Evolutionary conservation across 768 basidiomycete genomes (phyloP).

Genomic region (Tephrocybe sp.): DNA sequence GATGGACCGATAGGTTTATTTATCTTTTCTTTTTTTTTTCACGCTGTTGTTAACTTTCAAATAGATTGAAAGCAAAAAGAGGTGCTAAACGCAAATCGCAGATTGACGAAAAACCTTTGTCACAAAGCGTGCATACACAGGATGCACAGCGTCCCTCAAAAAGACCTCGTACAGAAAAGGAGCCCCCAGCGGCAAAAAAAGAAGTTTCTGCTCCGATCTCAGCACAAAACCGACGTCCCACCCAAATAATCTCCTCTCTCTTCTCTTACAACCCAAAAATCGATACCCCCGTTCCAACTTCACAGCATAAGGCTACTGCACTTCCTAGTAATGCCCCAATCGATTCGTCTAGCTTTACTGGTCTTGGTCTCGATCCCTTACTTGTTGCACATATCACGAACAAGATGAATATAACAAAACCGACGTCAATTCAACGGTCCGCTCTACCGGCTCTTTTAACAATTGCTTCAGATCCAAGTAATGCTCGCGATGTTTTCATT

Average conservation of each 20-base stretch:
- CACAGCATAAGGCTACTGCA: conserved; percentile 23
- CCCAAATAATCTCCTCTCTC: conserved; percentile 83
- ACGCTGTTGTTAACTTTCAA: conserved; percentile 12
- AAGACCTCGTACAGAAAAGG: conserved; percentile 28
- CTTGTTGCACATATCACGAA: conserved; percentile 70
- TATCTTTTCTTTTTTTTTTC: conserved; percentile 13
- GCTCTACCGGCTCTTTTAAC: conserved; percentile 55
- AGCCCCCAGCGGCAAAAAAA: conserved; percentile 17
- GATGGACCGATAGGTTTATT: conserved; percentile 76
- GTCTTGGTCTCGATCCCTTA: conserved; percentile 81
- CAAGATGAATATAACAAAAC: conserved; percentile 82
- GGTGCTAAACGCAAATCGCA: conserved; percentile 56
- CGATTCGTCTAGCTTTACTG: conserved; percentile 75
- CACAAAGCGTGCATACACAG: conserved; percentile 13
- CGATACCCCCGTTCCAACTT: conserved; percentile 33
- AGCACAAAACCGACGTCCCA: conserved; percentile 27
- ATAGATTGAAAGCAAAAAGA: conserved; percentile 74
- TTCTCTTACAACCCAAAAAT: conserved; percentile 83
- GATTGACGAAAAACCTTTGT: conserved; percentile 28
- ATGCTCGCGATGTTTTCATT: conserved; percentile 78
- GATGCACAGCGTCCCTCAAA: conserved; percentile 41
- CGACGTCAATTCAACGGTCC: conserved; percentile 87
- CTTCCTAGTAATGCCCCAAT: conserved; percentile 85
- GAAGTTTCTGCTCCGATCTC: conserved; percentile 19
- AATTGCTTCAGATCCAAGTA: conserved; percentile 30